phyloP scores from a whole-genome alignment of 371 early-diverging fungal species.

The Lichtheimia corymbifera region DNA sequence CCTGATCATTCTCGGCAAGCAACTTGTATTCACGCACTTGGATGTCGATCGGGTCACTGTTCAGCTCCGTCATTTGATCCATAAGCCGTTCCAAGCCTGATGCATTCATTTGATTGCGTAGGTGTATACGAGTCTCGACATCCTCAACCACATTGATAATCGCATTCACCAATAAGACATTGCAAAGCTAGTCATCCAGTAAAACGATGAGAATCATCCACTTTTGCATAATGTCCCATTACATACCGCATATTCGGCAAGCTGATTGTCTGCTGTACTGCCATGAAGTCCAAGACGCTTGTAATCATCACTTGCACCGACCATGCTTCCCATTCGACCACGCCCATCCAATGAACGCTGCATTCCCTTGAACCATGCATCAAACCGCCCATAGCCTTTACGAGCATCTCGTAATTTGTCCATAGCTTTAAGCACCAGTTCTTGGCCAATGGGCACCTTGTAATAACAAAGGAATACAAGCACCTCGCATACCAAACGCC shows the following conservation, averaged over 20 bases:
- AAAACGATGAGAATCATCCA: too few relatives aligned
- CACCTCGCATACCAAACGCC: constrained; percentile 79
- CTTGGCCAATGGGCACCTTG: constrained; percentile 76
- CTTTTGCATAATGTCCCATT: background rate
- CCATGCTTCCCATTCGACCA: constrained; percentile 84
- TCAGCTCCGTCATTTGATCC: constrained; percentile 69
- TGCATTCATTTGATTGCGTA: constrained; percentile 76
- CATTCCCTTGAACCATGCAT: constrained; percentile 80
- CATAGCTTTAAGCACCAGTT: constrained; percentile 72
- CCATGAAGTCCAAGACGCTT: constrained; percentile 58
- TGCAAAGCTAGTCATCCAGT: constrained; percentile 54
- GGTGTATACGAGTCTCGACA: constrained; percentile 73
- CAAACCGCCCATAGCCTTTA: constrained; percentile 68
- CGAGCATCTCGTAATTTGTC: constrained; percentile 58
- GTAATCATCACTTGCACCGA: constrained; percentile 78
- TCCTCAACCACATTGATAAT: constrained; percentile 82
- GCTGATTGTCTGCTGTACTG: constrained; percentile 64
- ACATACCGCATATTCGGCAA: constrained; percentile 73
- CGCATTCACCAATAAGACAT: constrained; percentile 82
- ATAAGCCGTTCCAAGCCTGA: constrained; percentile 74
- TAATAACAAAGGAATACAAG: constrained; percentile 81
- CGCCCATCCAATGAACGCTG: constrained; percentile 74
- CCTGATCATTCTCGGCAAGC: constrained; percentile 76
- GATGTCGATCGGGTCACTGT: constrained; percentile 69
- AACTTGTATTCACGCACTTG: constrained; percentile 76